Base-by-base conservation (phyloP, 768 basidiomycete genomes). In the Russula ochroleuca region DNA sequence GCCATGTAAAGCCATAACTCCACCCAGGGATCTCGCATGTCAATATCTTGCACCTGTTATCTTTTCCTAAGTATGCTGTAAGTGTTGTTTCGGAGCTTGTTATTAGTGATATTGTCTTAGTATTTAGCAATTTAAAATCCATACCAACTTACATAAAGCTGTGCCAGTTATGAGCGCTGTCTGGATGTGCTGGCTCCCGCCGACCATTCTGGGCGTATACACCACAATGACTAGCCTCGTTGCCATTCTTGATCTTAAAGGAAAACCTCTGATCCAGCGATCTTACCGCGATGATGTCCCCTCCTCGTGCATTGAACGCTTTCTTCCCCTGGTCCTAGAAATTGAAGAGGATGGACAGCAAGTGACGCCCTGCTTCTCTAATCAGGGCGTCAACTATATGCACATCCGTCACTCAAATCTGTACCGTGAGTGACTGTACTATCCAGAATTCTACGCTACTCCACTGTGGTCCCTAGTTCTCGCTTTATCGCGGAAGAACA, bases 321-420 rank as follows among this genome's bases (percentile, higher is more conserved):
- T 99, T 74, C 81, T 98, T 40, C 96, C 96, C 0, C 83, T 97
- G 33, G 78, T 98, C 28, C 85, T 98, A 40, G 96, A 99, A 33
- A 87, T 97, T 72, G 96, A 99, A 75, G 96, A 99, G 78, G 97
- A 99, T 63, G 93, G 92, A 40, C 88, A 94, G 69, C 94, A 94
- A 70, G 89, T 98, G 31, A 94, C 93, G 7, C 97, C 97, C 1
- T 98, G 96, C 77, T 92, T 99, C 79, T 91, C 95, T 4, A 87
- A 84, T 67, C 90, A 94, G 70, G 96, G 96, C 15, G 79, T 98
- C 78, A 98, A 98, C 75, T 99, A 95, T 77, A 90, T 98, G 88
- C 94, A 99, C 74, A 98, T 99, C 72, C 83, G 96, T 33, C 96
- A 98, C 74, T 96, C 93, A 51, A 99, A 99, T 77, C 80, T 99